These are phyloP conservation scores for Trichophyton simii DNA, from an alignment of 2,329 filamentous ascomycete genomes.

Conservation along the genomic window DNA sequence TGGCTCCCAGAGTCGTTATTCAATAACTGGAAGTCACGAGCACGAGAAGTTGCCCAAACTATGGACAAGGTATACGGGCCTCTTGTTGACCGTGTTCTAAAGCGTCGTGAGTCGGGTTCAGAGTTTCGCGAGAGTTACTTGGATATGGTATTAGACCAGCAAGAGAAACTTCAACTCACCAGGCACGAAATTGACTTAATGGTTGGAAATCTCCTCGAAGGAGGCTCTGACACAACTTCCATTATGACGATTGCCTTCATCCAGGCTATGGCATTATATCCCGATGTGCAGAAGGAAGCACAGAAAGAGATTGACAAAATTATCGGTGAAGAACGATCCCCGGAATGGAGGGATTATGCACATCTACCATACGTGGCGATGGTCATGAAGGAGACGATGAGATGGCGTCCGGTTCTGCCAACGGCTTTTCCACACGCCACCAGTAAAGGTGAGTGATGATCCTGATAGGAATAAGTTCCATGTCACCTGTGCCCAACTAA, in stretches of 20 bases:
- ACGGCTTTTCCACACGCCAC: constrained; percentile 38
- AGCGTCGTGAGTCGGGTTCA: background rate
- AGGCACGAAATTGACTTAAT: constrained; percentile 2
- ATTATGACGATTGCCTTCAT: constrained; percentile 39
- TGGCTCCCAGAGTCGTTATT: constrained; percentile 12
- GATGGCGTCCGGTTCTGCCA: constrained; percentile 33
- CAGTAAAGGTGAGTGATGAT: constrained; percentile 16
- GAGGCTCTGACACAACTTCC: constrained; percentile 36
- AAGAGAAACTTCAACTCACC: background rate
- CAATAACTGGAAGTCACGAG: background rate
- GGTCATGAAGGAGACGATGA: constrained; percentile 26
- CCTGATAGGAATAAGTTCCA: background rate
- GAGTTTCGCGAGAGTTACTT: background rate
- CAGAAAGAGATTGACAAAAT: constrained; percentile 31
- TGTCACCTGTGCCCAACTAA: background rate
- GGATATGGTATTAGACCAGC: background rate
- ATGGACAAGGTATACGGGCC: background rate
- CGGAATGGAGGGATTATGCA: constrained; percentile 27
- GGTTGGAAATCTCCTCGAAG: constrained; percentile 14
- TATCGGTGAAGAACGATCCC: constrained; percentile 21
- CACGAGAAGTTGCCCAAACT: background rate
- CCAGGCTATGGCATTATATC: constrained; percentile 37
- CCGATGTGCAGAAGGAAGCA: constrained; percentile 35
- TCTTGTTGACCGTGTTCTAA: background rate
- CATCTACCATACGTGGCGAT: constrained; percentile 27